Percentiles rank a stretch among this genome's conserved stretches.
Evolutionary conservation across 495 filamentous ascomycete genomes (phyloP).

Genomic region (Jackrogersella multiformis): DNA sequence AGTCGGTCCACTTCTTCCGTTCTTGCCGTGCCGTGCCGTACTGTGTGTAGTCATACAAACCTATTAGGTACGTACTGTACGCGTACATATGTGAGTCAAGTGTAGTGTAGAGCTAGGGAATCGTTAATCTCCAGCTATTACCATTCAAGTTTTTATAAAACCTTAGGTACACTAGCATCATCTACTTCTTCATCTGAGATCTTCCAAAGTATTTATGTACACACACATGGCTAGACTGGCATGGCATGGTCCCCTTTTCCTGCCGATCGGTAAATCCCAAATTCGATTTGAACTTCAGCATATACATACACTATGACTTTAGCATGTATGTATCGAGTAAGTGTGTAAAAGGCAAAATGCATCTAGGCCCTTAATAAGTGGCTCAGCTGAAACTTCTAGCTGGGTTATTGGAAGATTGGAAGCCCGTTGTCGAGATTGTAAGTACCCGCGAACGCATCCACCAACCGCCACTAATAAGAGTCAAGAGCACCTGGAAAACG

Average conservation of each 20-base stretch:
- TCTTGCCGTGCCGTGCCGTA: slow-evolving; percentile 8
- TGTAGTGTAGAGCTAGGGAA: slow-evolving; percentile 9
- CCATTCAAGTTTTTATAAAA: slow-evolving; percentile 29
- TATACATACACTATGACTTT: no score
- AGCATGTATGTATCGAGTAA: no score
- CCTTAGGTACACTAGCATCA: no score
- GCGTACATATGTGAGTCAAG: no score
- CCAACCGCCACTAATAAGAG: no score
- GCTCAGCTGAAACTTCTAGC: slow-evolving; percentile 1
- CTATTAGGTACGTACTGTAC: neutral
- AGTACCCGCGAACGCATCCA: no score
- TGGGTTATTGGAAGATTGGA: no score
- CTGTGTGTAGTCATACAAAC: slow-evolving; percentile 14
- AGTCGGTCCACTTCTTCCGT: neutral
- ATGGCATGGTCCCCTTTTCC: slow-evolving; percentile 30
- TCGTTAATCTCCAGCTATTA: slow-evolving; percentile 37
- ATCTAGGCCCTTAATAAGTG: neutral
- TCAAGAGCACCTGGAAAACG: no score
- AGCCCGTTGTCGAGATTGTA: no score
- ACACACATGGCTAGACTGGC: slow-evolving; percentile 31
- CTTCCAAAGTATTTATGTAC: slow-evolving; percentile 1
- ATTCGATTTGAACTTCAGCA: neutral
- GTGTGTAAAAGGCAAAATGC: neutral
- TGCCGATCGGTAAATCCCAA: slow-evolving; percentile 29
- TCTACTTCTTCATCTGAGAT: slow-evolving; percentile 35